Conservation (phyloP, 768 basidiomycete genomes). For the Suillus americanus region DNA sequence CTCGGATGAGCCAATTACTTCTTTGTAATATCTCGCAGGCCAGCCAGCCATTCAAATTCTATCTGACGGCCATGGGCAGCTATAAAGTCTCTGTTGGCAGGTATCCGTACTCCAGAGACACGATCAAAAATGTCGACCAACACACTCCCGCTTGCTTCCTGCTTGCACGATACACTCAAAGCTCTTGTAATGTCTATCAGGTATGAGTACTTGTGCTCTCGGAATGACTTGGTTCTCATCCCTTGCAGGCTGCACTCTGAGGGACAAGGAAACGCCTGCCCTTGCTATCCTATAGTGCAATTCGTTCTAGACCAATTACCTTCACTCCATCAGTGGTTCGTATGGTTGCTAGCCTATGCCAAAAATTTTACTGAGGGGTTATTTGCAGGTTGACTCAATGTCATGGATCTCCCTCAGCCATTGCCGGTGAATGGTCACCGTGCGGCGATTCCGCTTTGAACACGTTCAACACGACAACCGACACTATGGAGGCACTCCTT, state of each 20-base stretch:
- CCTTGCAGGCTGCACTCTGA: not conserved
- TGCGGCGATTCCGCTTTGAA: too few species aligned
- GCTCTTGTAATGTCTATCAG: accelerated
- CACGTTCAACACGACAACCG: not conserved
- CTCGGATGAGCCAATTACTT: not conserved
- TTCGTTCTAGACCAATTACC: not conserved
- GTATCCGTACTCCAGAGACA: not conserved
- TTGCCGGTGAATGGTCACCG: too few species aligned
- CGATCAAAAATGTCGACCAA: not conserved
- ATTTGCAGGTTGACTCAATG: not conserved
- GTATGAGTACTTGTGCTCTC: not conserved
- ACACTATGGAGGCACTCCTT: not conserved
- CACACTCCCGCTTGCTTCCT: not conserved
- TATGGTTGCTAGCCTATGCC: not conserved
- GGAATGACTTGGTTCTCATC: not conserved
- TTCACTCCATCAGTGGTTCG: not conserved
- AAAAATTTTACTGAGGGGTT: not conserved
- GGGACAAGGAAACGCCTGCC: not conserved
- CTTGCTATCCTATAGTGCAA: not conserved
- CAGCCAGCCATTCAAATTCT: not conserved
- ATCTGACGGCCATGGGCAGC: not conserved
- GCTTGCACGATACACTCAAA: not conserved
- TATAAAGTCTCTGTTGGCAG: not conserved
- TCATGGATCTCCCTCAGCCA: not conserved
- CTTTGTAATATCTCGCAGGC: not conserved